Percentiles rank a stretch among this genome's conserved stretches.
Conservation (phyloP, 805 yeast species). For the Ogataea henricii region DNA sequence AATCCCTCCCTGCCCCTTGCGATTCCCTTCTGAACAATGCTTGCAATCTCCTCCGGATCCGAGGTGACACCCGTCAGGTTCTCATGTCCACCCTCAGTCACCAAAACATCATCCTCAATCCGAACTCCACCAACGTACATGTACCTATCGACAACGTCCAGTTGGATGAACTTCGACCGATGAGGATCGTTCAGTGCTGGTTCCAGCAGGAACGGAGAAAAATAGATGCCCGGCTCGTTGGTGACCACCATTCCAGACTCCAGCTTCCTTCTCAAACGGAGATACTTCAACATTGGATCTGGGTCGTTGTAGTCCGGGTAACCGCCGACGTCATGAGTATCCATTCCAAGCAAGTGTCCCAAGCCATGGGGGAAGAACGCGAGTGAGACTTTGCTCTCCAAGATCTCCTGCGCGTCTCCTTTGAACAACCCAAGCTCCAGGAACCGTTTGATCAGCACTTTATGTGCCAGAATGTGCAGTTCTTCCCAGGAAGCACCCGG, state of each 20-base stretch:
- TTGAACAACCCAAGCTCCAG: constrained; percentile 75
- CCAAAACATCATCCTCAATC: constrained; percentile 88
- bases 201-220: constrained; percentile 78
- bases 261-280: constrained; percentile 77
- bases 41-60: constrained; percentile 80
- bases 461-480: constrained; percentile 78
- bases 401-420: constrained; percentile 58
- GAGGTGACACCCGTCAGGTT: constrained; percentile 81
- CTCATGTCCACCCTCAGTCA: constrained; percentile 76
- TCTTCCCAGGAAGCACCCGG: constrained; percentile 90
- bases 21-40: constrained; percentile 72
- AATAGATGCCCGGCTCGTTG: constrained; percentile 94
- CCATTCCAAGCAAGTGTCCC: constrained; percentile 93
- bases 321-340: constrained; percentile 96
- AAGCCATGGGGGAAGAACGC: constrained; percentile 94
- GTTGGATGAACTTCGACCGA: constrained; percentile 60
- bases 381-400: constrained; percentile 67
- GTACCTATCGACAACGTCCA: constrained; percentile 69
- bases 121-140: constrained; percentile 96
- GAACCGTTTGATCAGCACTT: constrained; percentile 70
- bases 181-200: constrained; percentile 55
- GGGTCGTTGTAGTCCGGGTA: constrained; percentile 81
- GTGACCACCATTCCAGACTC: constrained; percentile 83
- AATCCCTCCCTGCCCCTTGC: constrained; percentile 61
- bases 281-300: constrained; percentile 71